phyloP scores from a whole-genome alignment of 1,284 basidiomycete genomes.

The Filobasidium uniguttulatum region DNA sequence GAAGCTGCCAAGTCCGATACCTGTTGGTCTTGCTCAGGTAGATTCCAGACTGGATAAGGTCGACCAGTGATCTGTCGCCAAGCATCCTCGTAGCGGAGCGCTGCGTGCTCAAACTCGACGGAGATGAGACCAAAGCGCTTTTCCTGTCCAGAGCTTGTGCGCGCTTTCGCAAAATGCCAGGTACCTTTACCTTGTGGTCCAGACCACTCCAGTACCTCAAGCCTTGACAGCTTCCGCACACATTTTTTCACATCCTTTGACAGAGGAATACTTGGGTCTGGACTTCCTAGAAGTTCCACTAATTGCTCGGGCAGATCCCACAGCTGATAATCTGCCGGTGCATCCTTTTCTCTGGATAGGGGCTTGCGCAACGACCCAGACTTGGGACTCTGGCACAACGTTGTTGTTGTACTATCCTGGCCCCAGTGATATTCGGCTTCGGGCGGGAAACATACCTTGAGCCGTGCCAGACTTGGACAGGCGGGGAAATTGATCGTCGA shows the following conservation, averaged over 20 bases:
- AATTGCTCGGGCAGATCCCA: background rate
- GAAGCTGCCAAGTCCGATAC: no score
- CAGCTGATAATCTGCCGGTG: background rate
- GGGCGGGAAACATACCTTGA: background rate
- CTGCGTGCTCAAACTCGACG: background rate
- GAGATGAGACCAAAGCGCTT: background rate
- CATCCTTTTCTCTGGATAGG: no score
- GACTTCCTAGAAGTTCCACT: background rate
- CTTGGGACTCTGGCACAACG: background rate
- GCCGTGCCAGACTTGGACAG: background rate
- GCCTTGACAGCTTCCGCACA: background rate
- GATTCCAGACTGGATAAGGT: no score
- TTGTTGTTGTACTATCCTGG: constrained; percentile 1
- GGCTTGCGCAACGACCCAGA: background rate
- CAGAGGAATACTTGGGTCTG: background rate
- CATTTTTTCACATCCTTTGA: constrained; percentile 3
- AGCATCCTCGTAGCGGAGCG: background rate
- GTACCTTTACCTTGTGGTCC: background rate
- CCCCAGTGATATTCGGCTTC: background rate
- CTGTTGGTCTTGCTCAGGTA: no score
- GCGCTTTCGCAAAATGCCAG: background rate
- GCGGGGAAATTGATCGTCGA: background rate
- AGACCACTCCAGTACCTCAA: background rate
- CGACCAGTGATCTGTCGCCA: no score
- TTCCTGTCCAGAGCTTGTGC: background rate